Base-by-base conservation (phyloP, 139 green algal genomes). In the Chlamydomonas sp. region DNA sequence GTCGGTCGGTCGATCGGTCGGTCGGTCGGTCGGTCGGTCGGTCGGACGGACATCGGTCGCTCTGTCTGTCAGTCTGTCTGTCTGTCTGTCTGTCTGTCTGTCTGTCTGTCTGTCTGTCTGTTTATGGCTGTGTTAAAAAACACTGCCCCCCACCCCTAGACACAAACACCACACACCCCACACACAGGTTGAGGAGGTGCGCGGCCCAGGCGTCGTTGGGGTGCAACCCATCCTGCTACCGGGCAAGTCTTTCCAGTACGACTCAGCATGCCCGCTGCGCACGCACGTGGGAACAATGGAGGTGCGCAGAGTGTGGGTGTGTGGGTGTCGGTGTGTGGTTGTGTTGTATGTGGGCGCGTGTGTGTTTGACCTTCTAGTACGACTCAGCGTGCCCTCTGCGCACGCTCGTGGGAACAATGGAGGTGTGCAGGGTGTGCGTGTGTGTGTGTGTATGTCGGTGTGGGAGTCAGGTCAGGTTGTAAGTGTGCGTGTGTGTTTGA, bases 121-220 rank as follows among this genome's bases (percentile, higher is more conserved):
- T n/a, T n/a, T n/a, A n/a, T n/a, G n/a, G n/a, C n/a, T n/a, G n/a
- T n/a, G n/a, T n/a, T n/a, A n/a, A n/a, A n/a, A n/a, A n/a, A n/a
- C n/a, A n/a, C n/a, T n/a, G n/a, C n/a, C n/a, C n/a, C n/a, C n/a
- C n/a, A n/a, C n/a, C n/a, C n/a, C n/a, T n/a, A n/a, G n/a, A n/a
- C n/a, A n/a, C n/a, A n/a, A n/a, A n/a, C n/a, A n/a, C n/a, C n/a
- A n/a, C n/a, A n/a, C n/a, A n/a, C n/a, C n/a, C n/a, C n/a, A n/a
- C n/a, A n/a, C n/a, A n/a, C n/a, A n/a, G n/a, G n/a, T n/a, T n/a
- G n/a, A n/a, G n/a, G n/a, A n/a, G n/a, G n/a, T n/a, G n/a, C n/a
- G n/a, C n/a, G 89, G 89, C 0, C 77, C 83, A 2, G 89, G 89
- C 3, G 88, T 95, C 26, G 77, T 95, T 34, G 88, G 89, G 0